Evolutionary conservation across 2,329 filamentous ascomycete species (phyloP), one percentile per base, ranked within the genome.

Genomic region (Bertia moriformis): DNA sequence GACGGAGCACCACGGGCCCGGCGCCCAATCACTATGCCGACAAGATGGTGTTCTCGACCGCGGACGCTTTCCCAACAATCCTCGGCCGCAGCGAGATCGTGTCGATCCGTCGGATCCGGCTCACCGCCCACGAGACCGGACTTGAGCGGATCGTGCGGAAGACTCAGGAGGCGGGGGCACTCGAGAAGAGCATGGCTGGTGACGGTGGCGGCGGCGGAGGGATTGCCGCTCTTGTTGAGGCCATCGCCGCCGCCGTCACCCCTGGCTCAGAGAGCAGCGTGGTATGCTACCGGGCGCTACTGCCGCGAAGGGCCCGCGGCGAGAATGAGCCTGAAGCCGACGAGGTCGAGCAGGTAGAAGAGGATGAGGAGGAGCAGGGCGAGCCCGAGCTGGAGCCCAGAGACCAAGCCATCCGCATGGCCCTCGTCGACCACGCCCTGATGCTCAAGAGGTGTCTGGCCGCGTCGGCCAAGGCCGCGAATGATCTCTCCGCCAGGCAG

Each of bases 121-220:
- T 95, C 18, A 72, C 71, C 22, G 78, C 88, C 4, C 67, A 91
- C 42, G 83, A 95, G 57, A 88, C 86, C n/a, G 89, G 82, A 0
- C 67, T 95, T 43, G 89, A 96, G 55, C 78, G 89, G 14, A 89
- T 93, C 20, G 80, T 85, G 49, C 77, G 88, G 42, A 95, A 95
- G 64, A 93, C 89, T 1, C 75, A 84, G 42, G 89, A 96, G 58
- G 74, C 96, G 62, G 67, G 74, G 2, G 60, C 71, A 1, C 64
- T 94, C 1, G 86, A 93, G 54, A 84, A 80, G 54, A 76, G 78
- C 38, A n/a, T n/a, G n/a, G 67, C 89, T 5, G 61, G 67, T 1
- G 78, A 84, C 17, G 82, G 81, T 4, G 83, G 89, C 41, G 76
- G 85, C 24, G 22, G n/a, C 22, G 22, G 72, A 78, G 7, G 72